phyloP scores from a whole-genome alignment of 2,329 filamentous ascomycete species.

The Trichoderma semiorbis region DNA sequence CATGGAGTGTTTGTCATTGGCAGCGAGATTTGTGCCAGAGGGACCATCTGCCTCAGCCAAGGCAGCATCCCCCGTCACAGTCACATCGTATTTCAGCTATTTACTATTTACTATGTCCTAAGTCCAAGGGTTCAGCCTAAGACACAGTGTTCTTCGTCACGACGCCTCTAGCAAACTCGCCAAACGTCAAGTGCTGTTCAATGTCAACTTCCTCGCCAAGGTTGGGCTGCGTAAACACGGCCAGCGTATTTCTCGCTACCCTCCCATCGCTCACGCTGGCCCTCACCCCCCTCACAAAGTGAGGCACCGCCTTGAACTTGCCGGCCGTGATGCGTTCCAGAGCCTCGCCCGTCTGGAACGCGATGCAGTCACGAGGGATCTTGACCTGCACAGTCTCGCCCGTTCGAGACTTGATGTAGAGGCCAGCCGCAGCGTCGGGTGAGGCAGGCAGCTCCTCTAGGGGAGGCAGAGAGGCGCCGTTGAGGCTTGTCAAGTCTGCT shows the following conservation, averaged over 20 bases:
- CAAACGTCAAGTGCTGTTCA: constrained; percentile 65
- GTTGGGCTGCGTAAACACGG: constrained; percentile 97
- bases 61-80: background rate
- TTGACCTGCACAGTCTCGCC: constrained; percentile 84
- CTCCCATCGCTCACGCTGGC: constrained; percentile 48
- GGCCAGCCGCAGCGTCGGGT: constrained; percentile 77
- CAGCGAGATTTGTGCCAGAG: background rate
- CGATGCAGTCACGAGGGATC: constrained; percentile 87
- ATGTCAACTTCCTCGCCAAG: constrained; percentile 74
- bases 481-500: constrained; percentile 19
- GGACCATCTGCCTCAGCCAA: background rate
- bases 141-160: constrained; percentile 58
- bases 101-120: background rate
- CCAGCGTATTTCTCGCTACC: constrained; percentile 81
- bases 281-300: constrained; percentile 81
- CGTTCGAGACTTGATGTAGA: constrained; percentile 89
- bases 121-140: constrained; percentile 18
- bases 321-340: constrained; percentile 89
- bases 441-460: constrained; percentile 70
- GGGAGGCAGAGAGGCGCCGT: constrained; percentile 38
- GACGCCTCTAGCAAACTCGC: constrained; percentile 65
- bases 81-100: background rate
- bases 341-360: constrained; percentile 93
- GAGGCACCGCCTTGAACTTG: constrained; percentile 88
- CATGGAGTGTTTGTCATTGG: background rate